Conservation (phyloP, 2,329 filamentous ascomycete species). For the Davidsoniella virescens region DNA sequence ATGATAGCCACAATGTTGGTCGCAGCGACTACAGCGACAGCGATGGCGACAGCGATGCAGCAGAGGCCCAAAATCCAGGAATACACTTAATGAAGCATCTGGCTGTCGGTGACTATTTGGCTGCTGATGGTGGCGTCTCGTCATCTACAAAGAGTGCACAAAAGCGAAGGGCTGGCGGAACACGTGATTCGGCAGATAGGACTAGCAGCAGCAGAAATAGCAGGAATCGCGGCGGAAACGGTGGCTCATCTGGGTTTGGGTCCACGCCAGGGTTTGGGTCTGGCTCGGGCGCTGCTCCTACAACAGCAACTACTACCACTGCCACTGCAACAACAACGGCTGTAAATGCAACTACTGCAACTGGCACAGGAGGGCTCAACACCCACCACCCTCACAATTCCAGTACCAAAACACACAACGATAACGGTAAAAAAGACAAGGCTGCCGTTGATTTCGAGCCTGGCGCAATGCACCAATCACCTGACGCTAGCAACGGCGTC, state of each 20-base stretch:
- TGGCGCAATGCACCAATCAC: neutral
- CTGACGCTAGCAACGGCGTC: neutral
- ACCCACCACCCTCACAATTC: too few species aligned
- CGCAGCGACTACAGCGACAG: neutral
- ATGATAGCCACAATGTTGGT: neutral
- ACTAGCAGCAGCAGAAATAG: neutral
- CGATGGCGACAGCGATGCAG: neutral
- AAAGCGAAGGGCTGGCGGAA: constrained; percentile 7
- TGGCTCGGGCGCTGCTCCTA: constrained; percentile 1
- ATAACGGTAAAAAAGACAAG: constrained; percentile 1
- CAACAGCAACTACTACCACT: neutral
- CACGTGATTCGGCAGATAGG: constrained; percentile 9
- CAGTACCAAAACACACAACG: neutral
- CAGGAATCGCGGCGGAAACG: too few species aligned
- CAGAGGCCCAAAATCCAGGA: neutral
- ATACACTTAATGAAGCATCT: neutral
- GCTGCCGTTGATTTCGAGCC: neutral
- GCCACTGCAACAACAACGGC: neutral
- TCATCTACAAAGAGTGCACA: constrained; percentile 4
- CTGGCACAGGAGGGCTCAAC: too few species aligned
- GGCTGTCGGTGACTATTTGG: neutral
- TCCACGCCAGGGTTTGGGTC: neutral
- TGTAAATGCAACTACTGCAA: neutral
- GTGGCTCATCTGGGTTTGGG: neutral
- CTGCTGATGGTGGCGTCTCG: neutral